Evolutionary conservation across 2,329 filamentous ascomycete genomes (phyloP), one percentile per base, ranked within the genome.

Genomic region (Arthrocladium fulminans): DNA sequence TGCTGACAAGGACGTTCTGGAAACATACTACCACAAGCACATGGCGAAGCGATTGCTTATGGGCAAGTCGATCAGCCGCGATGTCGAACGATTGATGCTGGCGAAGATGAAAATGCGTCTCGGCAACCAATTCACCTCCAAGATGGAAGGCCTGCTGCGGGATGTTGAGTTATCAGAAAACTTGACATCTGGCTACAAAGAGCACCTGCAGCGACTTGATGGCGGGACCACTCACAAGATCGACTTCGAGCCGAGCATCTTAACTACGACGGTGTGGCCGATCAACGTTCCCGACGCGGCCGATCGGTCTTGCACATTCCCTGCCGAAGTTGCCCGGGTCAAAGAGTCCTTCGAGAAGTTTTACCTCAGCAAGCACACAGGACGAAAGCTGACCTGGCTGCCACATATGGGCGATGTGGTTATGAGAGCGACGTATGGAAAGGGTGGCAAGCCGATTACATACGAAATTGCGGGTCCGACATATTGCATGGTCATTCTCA

Each of bases 1-100:
- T 30, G 80, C 83, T 48, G 90, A 97, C 61, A 92, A 90, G 67
- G 92, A 98, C 63, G 75, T 94, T 57, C 96, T 98, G 60, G 90
- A 98, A 69, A 81, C 86, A 3, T 98, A 98, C 66, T 97, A 98
- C 72, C 95, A 97, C 72, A 94, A 94, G 64, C 92, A 98, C 67
- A 76, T 98, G 20, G 90, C 87, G 38, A 84, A 87, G 51, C 81
- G 92, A 45, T 71, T 98, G 35, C 73, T 98, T 15, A 86, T 92
- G 68, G 86, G 84, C 62, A 94, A 92, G 60, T 90, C 88, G 0
- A 83, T 94, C 57, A 94, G 86, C 62, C 83, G 87, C 55, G 90
- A 96, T 60, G 87, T 88, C 1, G 92, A 98, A 68, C 89, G 90
- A 64, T 84, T 92, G 60, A 94, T 98, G 79, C 92, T 98, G 45